Evolutionary conservation across 257 asterid species (phyloP), one percentile per base, ranked within the genome.

Genomic region (Penstemon barbatus): DNA sequence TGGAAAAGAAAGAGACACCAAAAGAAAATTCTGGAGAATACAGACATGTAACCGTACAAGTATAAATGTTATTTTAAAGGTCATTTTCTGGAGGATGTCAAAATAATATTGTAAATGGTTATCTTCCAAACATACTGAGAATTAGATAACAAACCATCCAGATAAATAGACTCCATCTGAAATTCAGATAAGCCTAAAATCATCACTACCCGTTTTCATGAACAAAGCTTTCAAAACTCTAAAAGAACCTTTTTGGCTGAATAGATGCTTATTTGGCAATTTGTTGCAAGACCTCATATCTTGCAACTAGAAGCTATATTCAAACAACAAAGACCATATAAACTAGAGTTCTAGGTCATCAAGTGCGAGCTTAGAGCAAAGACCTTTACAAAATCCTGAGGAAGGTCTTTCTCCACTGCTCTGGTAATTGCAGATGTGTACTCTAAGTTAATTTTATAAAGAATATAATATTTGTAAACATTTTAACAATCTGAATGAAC

Each of bases 11-110:
- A 60, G 45, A 13, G 42, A 61, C 18, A 36, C 37, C 7, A 44
- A 39, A 58, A 54, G 46, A 57, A 75, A 46, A 18, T 68, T 51
- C 2, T 72, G 65, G 40, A 55, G 13, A 52, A 62, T 51, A 48
- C 59, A 43, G 13, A 51, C 18, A 51, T n/a, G 33, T 25, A 25
- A 25, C 46, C 19, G 51, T 13, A 64, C 51, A 49, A 57, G 55
- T 59, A 33, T 4, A 37, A 25, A 42, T 45, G 8, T 51, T 57
- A 56, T 60, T 54, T 62, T 38, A 25, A 25, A 25, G 33, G 33
- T 25, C 33, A 25, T 25, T 25, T 25, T 25, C 33, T 25, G 33
- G 33, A 25, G 33, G 33, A 25, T 25, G 33, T 25, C 33, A 25
- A 25, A 25, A 25, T 25, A 25, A 25, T 25, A 25, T 25, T 25